Conservation (phyloP, 106 monocot species). For the Acorus calamus region DNA sequence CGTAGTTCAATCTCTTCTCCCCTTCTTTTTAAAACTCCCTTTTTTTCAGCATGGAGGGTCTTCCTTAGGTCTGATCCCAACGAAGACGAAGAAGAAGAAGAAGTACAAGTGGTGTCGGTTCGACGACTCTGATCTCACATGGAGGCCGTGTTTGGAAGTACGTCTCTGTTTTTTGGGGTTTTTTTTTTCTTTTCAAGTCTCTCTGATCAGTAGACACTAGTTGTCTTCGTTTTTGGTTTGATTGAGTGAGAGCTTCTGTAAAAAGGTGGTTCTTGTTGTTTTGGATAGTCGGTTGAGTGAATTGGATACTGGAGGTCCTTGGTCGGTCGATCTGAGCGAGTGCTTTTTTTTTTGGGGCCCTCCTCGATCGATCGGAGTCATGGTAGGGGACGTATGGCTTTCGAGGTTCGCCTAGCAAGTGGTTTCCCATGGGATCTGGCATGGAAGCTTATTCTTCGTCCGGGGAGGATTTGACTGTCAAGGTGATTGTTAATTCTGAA, state of each 20-base stretch:
- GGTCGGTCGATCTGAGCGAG: slow-evolving; percentile 26
- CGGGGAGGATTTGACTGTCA: slow-evolving; percentile 45
- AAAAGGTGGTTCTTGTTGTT: not conserved
- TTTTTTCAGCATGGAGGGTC: too few relatives aligned
- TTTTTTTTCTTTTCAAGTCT: slow-evolving; percentile 1
- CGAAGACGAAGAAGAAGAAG: too few relatives aligned
- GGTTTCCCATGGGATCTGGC: not conserved
- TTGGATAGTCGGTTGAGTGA: not conserved
- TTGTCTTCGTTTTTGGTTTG: slow-evolving; percentile 3
- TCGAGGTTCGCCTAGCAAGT: slow-evolving; percentile 21
- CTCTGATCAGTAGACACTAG: slow-evolving; percentile 18
- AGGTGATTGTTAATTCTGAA: slow-evolving; percentile 18
- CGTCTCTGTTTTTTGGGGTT: too few relatives aligned
- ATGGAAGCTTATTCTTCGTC: slow-evolving; percentile 46
- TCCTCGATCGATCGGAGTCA: slow-evolving; percentile 12
- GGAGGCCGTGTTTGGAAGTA: too few relatives aligned
- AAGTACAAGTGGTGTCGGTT: too few relatives aligned
- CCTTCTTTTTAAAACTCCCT: not conserved
- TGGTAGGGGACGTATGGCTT: slow-evolving; percentile 26
- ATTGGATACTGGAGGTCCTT: slow-evolving; percentile 31
- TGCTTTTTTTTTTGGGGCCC: not conserved
- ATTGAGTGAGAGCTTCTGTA: slow-evolving; percentile 5
- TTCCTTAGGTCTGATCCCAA: too few relatives aligned
- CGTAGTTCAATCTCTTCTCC: not conserved
- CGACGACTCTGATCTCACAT: too few relatives aligned